Percentiles rank a stretch among this genome's conserved stretches.
Conservation (phyloP, 768 basidiomycete species). For the Leucocoprinus birnbaumii region DNA sequence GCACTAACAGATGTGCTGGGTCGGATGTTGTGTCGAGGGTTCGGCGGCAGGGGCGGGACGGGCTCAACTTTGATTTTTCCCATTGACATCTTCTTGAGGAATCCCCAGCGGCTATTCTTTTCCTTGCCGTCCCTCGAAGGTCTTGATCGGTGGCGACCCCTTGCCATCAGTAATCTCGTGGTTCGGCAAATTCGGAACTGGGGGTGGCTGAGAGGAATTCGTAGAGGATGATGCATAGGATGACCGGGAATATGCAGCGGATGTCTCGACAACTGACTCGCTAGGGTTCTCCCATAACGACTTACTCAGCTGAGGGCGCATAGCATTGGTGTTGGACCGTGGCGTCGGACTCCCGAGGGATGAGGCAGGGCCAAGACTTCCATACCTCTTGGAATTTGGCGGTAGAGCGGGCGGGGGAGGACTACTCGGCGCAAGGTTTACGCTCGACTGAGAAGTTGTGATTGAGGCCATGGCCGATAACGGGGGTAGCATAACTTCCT, state of each 20-base stretch:
- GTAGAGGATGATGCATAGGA: slow-evolving; percentile 15
- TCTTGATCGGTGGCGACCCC: slow-evolving; percentile 11
- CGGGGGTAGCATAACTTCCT: slow-evolving; percentile 29
- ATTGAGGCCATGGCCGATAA: slow-evolving; percentile 40
- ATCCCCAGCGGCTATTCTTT: slow-evolving; percentile 85
- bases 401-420: slow-evolving; percentile 30
- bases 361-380: slow-evolving; percentile 62
- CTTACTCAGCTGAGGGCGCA: slow-evolving; percentile 39
- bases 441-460: slow-evolving; percentile 62
- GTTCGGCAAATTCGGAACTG: slow-evolving; percentile 4
- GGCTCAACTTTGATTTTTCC: slow-evolving; percentile 77
- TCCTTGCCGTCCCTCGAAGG: slow-evolving; percentile 42
- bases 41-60: slow-evolving; percentile 26
- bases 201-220: not conserved
- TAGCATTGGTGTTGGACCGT: slow-evolving; percentile 32
- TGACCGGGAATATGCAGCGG: slow-evolving; percentile 3
- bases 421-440: slow-evolving; percentile 50
- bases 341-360: slow-evolving; percentile 28
- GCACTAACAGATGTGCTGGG: slow-evolving; percentile 13
- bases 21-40: slow-evolving; percentile 21
- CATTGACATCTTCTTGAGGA: slow-evolving; percentile 99
- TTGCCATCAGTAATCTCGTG: slow-evolving; percentile 7
- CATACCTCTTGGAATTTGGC: slow-evolving; percentile 54
- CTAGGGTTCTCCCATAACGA: slow-evolving; percentile 45
- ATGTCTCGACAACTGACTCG: slow-evolving; percentile 2